Evolutionary conservation across 2,329 filamentous ascomycete species (phyloP).

Genomic region (Colletotrichum navitas): DNA sequence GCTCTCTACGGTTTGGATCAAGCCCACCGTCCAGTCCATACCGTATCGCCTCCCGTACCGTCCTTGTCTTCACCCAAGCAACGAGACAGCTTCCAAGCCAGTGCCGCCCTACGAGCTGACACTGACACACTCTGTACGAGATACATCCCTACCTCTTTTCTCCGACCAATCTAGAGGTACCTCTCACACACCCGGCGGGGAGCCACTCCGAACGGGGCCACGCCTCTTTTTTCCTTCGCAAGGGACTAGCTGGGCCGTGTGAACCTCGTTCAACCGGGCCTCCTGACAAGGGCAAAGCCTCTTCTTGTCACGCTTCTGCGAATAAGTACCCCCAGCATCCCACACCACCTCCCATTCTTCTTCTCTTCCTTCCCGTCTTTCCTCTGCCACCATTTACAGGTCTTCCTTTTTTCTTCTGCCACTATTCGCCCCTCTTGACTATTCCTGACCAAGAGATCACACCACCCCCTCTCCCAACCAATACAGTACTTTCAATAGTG

Average conservation of each 20-base stretch:
- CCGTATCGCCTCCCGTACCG: slow-evolving; percentile 17
- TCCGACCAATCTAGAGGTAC: slow-evolving; percentile 19
- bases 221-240: slow-evolving; percentile 36
- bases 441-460: slow-evolving; percentile 45
- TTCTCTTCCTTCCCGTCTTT: slow-evolving; percentile 47
- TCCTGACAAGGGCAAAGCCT: slow-evolving; percentile 41
- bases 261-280: slow-evolving; percentile 35
- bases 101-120: slow-evolving; percentile 20
- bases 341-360: slow-evolving; percentile 48
- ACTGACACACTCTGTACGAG: slow-evolving; percentile 27
- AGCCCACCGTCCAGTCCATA: slow-evolving; percentile 2
- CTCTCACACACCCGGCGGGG: slow-evolving; percentile 10
- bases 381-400: slow-evolving; percentile 48
- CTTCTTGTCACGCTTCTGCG: slow-evolving; percentile 33
- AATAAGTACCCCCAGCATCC: slow-evolving; percentile 58
- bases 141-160: slow-evolving; percentile 18
- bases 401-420: slow-evolving; percentile 46
- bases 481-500: slow-evolving; percentile 46
- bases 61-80: slow-evolving; percentile 8
- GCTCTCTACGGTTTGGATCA: slow-evolving; percentile 1
- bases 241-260: slow-evolving; percentile 40
- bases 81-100: slow-evolving; percentile 19
- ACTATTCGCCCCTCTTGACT: slow-evolving; percentile 48
- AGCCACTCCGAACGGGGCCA: slow-evolving; percentile 37
- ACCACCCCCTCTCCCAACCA: slow-evolving; percentile 38